Evolutionary conservation across 805 yeast species (phyloP).

Genomic region (Metschnikowia vanudenii): DNA sequence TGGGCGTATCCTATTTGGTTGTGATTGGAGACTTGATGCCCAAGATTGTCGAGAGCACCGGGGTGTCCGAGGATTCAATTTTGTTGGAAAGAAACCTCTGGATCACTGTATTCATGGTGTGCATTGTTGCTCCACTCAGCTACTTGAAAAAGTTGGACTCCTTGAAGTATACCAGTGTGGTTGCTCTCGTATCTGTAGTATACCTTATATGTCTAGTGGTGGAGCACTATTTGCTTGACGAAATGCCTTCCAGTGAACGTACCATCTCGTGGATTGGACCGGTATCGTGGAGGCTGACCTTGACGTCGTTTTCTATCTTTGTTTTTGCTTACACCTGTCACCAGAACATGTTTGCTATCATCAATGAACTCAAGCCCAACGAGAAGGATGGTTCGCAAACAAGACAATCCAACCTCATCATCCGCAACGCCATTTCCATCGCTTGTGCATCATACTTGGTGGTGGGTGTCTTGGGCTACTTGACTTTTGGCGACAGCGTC

Average conservation of each 20-base stretch:
- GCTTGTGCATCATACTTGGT: constrained; percentile 58
- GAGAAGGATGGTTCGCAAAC: constrained; percentile 39
- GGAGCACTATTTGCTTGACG: constrained; percentile 40
- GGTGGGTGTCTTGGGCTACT: constrained; percentile 69
- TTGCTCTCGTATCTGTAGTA: constrained; percentile 65
- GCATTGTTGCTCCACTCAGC: constrained; percentile 62
- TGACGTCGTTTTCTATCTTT: constrained; percentile 69
- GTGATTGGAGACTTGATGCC: constrained; percentile 79
- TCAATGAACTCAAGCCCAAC: constrained; percentile 57
- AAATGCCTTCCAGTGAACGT: constrained; percentile 1
- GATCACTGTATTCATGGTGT: constrained; percentile 50
- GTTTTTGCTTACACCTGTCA: constrained; percentile 82
- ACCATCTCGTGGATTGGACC: constrained; percentile 39
- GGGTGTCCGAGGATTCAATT: constrained; percentile 23
- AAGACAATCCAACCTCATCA: constrained; percentile 48
- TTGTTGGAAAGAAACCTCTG: constrained; percentile 47
- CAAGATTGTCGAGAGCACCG: constrained; percentile 42
- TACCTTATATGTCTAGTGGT: constrained; percentile 59
- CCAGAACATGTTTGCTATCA: constrained; percentile 75
- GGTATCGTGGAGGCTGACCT: constrained; percentile 35
- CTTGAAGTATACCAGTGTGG: constrained; percentile 65
- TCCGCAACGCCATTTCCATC: constrained; percentile 52
- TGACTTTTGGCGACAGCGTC: constrained; percentile 81
- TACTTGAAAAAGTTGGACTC: constrained; percentile 63
- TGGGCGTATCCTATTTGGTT: constrained; percentile 66